Evolutionary conservation across 2,329 filamentous ascomycete genomes (phyloP), one percentile per base, ranked within the genome.

Genomic region (Calonectria pauciramosa): DNA sequence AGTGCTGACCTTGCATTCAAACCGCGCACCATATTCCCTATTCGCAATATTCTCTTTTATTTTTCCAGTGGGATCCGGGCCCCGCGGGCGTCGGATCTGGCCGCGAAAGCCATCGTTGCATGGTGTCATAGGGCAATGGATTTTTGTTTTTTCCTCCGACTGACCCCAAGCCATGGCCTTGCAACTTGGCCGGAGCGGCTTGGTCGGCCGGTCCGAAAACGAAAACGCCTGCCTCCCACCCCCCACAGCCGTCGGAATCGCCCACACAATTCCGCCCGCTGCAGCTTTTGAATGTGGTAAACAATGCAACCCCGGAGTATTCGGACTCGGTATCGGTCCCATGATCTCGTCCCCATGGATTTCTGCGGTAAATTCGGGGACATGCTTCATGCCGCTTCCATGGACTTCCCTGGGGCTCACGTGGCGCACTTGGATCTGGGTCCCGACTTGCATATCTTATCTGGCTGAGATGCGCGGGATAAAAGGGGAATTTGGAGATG

Each of bases 181-280:
- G 23, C 56, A 30, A 26, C 56, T 18, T 63, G 56, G 23, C 56
- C 56, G 56, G 56, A 63, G 56, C 60, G 41, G 30, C 49, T 49
- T 63, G 34, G 56, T 63, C 34, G 56, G 56, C 56, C 34, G 56
- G 56, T 63, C 79, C 79, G 79, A 81, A 78, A 80, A 79, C 77
- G 79, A 80, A 80, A 75, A 80, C 79, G 71, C 44, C 66, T 28
- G 59, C 68, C n/a, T 70, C 68, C 71, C 71, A 65, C 68, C 23
- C 71, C 68, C 71, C 71, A 65, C 71, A 60, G 26, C 16, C 54
- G 28, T 54, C 28, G 41, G 65, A 69, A 64, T 47, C 32, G 23
- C 32, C 28, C 67, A 64, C 52, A n/a, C 30, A 41, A 60, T 72
- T 59, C 52, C 64, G 64, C 52, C 54, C 23, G 30, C 51, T 63